Evolutionary conservation across 2,329 filamentous ascomycete species (phyloP).

Genomic region (Penicillium sp.): DNA sequence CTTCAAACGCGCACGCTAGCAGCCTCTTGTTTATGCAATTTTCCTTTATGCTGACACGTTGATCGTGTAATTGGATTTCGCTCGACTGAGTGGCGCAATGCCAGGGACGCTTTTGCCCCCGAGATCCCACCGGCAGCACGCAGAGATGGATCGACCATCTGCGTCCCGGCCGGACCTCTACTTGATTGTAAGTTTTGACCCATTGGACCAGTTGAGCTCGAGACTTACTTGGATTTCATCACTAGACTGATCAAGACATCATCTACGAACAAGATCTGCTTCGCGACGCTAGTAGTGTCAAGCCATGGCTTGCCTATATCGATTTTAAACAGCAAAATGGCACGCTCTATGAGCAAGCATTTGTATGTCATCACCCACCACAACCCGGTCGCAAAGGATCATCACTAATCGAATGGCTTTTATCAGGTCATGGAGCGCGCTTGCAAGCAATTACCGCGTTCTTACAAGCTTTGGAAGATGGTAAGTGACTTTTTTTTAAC

Average conservation of each 20-base stretch:
- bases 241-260: constrained; percentile 78
- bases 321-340: constrained; percentile 88
- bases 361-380: constrained; percentile 45
- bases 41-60: constrained; percentile 26
- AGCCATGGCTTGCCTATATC: constrained; percentile 93
- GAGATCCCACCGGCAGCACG: constrained; percentile 45
- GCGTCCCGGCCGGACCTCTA: constrained; percentile 45
- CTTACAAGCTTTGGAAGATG: constrained; percentile 98
- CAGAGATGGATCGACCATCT: constrained; percentile 43
- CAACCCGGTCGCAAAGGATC: neutral
- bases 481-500: constrained; percentile 43
- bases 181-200: constrained; percentile 41
- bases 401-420: constrained; percentile 8
- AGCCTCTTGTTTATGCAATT: constrained; percentile 28
- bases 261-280: constrained; percentile 96
- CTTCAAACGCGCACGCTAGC: constrained; percentile 27
- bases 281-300: constrained; percentile 78
- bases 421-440: constrained; percentile 76
- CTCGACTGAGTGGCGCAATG: constrained; percentile 47
- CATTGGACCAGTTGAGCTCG: constrained; percentile 18
- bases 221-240: constrained; percentile 36
- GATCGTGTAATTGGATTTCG: constrained; percentile 35
- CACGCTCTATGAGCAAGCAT: constrained; percentile 78
- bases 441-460: constrained; percentile 82
- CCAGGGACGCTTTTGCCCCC: constrained; percentile 51